phyloP scores from a whole-genome alignment of 2,329 filamentous ascomycete genomes.

The Sporothrix euskadiensis region DNA sequence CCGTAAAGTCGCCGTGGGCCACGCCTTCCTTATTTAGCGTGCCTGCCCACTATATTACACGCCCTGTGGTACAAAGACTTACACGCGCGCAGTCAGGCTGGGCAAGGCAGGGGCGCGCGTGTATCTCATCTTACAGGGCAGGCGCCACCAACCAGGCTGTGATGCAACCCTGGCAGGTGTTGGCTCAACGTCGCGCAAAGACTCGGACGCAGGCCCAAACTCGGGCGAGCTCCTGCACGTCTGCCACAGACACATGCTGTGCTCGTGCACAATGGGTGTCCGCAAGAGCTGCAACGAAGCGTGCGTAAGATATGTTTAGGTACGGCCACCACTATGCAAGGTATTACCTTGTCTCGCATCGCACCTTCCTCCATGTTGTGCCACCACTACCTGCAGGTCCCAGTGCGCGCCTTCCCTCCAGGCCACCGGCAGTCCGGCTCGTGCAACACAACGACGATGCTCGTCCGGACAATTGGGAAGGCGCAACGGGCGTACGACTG shows the following conservation, averaged over 20 bases:
- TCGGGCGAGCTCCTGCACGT: not conserved
- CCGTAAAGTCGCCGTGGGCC: constrained; percentile 4
- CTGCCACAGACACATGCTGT: constrained; percentile 6
- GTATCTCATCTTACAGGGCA: constrained; percentile 8
- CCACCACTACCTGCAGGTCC: not conserved
- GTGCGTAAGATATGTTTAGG: constrained; percentile 10
- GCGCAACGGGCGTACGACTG: constrained; percentile 1
- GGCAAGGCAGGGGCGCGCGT: constrained; percentile 13
- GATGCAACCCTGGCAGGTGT: constrained; percentile 19
- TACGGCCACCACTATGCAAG: not conserved
- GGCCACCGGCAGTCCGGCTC: constrained; percentile 24
- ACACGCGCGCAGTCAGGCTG: not conserved
- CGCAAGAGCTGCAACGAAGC: constrained; percentile 7
- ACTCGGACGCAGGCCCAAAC: constrained; percentile 4
- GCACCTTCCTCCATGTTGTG: constrained; percentile 11
- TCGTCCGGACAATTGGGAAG: constrained; percentile 5
- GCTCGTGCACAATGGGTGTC: constrained; percentile 3
- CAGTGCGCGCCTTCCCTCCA: not conserved
- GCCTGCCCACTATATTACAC: not conserved
- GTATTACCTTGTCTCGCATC: not conserved
- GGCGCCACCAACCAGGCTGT: not conserved
- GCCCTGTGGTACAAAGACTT: constrained; percentile 13
- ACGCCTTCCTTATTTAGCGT: not conserved
- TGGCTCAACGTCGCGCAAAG: not conserved
- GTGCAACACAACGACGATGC: constrained; percentile 16